A percentile compares a stretch with the other conserved stretches of the same genome.
These are phyloP conservation scores for Neofusicoccum cordaticola DNA, from an alignment of 2,329 filamentous ascomycete species.

Conservation along the genomic window DNA sequence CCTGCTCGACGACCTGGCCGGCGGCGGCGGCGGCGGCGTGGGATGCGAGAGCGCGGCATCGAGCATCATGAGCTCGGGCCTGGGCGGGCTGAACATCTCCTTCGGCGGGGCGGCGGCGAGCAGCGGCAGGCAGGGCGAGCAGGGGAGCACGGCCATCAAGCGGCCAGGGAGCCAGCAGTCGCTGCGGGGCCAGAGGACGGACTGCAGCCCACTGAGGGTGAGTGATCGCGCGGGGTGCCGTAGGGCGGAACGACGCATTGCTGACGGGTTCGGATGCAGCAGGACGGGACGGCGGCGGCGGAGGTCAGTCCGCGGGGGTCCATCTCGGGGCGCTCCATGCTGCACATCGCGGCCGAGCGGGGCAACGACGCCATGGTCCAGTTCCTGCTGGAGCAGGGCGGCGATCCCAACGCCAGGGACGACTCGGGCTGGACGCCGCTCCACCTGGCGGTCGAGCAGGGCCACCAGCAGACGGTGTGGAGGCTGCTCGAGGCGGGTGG, in stretches of 20 bases:
- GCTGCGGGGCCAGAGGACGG: neutral
- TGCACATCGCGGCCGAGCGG: slow-evolving; percentile 1
- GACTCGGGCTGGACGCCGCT: neutral
- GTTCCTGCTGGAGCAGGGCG: slow-evolving; percentile 6
- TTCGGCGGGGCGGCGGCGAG: neutral
- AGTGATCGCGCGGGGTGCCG: too few species aligned
- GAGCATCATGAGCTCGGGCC: too few species aligned
- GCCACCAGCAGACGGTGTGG: neutral
- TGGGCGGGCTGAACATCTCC: neutral
- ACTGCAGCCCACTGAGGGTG: neutral
- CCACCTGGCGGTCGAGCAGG: neutral
- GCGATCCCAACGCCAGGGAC: neutral
- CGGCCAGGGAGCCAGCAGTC: neutral
- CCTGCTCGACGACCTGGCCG: neutral
- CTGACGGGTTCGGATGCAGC: neutral
- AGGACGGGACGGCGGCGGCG: neutral
- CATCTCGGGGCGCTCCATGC: neutral
- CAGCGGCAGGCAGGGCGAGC: neutral
- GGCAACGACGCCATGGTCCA: neutral
- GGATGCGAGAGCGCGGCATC: too few species aligned
- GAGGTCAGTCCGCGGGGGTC: neutral
- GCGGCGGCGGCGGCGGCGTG: neutral
- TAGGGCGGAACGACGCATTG: too few species aligned
- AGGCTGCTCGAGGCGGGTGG: neutral
- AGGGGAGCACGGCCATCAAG: neutral